Evolutionary conservation across 352 stramenopile genomes (phyloP), one percentile per base, ranked within the genome.

Genomic region (Plasmopara viticola): DNA sequence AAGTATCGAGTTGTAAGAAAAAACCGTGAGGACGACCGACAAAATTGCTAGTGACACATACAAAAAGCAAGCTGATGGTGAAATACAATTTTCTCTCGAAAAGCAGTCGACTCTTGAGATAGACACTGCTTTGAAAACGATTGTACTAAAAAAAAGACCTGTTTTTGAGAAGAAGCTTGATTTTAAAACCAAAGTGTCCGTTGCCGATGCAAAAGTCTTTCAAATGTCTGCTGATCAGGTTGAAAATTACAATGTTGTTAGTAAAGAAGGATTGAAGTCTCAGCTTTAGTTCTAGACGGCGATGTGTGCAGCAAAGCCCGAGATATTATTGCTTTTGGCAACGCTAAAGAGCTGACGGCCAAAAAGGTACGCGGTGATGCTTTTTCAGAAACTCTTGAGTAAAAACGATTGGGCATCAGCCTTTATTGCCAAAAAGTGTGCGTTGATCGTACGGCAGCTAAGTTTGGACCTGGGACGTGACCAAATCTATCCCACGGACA

Each of bases 291-390:
- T 51, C 15, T 91, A 52, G 64, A 60, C 18, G 66, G 56, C 0
- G 78, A 87, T 25, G 61, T 89, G 10, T 66, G 73, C 51, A 70
- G 61, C 30, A 87, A 87, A 44, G 70, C 90, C 48, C 67, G 79
- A 59, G 70, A 89, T 39, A 93, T 90, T 62, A 89, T 93, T 37
- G 74, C 73, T 4, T 64, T 83, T 29, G 82, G 82, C 37, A 70
- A 93, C 45, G 72, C 78, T 2, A 74, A 90, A 47, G 74, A 90
- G 48, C 66, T 93, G 41, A 93, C 82, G 17, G 66, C 90, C 28
- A 93, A 93, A 45, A 86, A 85, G 72, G 82, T 92, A 66, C 56
- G 20, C 5, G 53, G 37, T 41, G n/a, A 9, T 17, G 9, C 13
- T 13, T 51, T 30, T 20, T 29, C 20, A 10, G 5, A 12, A 12